Evolutionary conservation across 2,329 filamentous ascomycete species (phyloP), one percentile per base, ranked within the genome.

Genomic region (Mycosphaerella arachidis): DNA sequence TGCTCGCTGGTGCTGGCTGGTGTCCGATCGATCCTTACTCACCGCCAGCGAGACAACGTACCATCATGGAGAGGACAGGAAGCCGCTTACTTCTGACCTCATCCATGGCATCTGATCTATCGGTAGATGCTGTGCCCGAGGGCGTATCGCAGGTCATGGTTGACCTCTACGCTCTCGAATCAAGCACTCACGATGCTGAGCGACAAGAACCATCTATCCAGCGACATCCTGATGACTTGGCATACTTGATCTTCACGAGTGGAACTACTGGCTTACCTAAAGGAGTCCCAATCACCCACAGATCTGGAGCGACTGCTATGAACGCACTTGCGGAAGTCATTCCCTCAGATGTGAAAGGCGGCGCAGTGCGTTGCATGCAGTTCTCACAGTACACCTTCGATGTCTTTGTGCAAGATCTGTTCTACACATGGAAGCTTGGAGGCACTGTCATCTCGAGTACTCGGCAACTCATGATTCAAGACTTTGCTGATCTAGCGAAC

Each of bases 1-100:
- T 90, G 20, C 93, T 93, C 67, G 77, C 84, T 4, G 89, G 90
- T 12, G 86, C 85, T 68, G 90, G 85, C 12, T 93, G 93, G 69
- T 76, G 94, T 24, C 90, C 90, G 0, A 79, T 94, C 3, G 72
- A 82, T 50, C 74, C 77, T 0, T 62, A 62, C 31, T 62, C 60
- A 8, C 60, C 60, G 6, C 60, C 60, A 5, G 53, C 54, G 35
- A 43, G 60, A 56, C 60, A 62, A 50, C 60, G 57, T 57, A 50
- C 60, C 8, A 62, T 62, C n/a, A 62, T 62, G 57, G 54, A 60
- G 45, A 27, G 54, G 45, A 62, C 60, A 5, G 57, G 51, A 13
- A 62, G 60, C 33, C 50, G 50, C 10, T 12, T 59, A 3, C 29
- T 62, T 30, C n/a, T 62, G 9, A 29, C 37, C 2, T 62, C 60